Evolutionary conservation across 2,329 filamentous ascomycete species (phyloP).

Genomic region (Cytospora chrysosperma): DNA sequence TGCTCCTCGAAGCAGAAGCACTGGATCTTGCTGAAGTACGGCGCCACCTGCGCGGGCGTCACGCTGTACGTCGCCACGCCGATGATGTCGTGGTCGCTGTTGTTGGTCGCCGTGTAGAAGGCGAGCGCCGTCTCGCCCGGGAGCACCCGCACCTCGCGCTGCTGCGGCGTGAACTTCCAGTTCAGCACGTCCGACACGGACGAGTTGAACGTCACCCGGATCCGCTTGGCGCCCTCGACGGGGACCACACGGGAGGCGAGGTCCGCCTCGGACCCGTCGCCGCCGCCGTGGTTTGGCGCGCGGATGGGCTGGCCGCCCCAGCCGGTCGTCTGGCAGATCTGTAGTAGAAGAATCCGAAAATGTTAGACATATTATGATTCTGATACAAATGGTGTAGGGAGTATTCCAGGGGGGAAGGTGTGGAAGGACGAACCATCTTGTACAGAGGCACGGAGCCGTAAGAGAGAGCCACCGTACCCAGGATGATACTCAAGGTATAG

Average conservation of each 20-base stretch:
- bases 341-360: slow-evolving; percentile 17
- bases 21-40: slow-evolving; percentile 99
- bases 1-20: slow-evolving; percentile 99
- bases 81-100: slow-evolving; percentile 87
- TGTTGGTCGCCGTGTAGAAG: slow-evolving; percentile 97
- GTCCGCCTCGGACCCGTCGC: slow-evolving; percentile 56
- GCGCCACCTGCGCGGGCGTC: slow-evolving; percentile 90
- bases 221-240: slow-evolving; percentile 75
- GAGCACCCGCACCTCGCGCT: slow-evolving; percentile 91
- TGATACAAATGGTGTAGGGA: too few relatives aligned
- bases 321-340: slow-evolving; percentile 83
- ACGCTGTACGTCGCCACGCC: slow-evolving; percentile 98
- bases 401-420: neutral
- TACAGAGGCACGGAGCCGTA: slow-evolving; percentile 86
- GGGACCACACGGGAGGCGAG: slow-evolving; percentile 76
- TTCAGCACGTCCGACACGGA: slow-evolving; percentile 93
- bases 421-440: slow-evolving; percentile 64
- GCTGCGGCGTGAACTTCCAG: slow-evolving; percentile 97
- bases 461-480: slow-evolving; percentile 76
- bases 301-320: slow-evolving; percentile 93
- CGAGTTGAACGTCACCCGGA: slow-evolving; percentile 94
- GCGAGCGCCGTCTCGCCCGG: slow-evolving; percentile 96
- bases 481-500: slow-evolving; percentile 74
- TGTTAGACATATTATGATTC: neutral
- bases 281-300: slow-evolving; percentile 64